Base-by-base conservation (phyloP, 441 rosid species). In the Kokia cookei region DNA sequence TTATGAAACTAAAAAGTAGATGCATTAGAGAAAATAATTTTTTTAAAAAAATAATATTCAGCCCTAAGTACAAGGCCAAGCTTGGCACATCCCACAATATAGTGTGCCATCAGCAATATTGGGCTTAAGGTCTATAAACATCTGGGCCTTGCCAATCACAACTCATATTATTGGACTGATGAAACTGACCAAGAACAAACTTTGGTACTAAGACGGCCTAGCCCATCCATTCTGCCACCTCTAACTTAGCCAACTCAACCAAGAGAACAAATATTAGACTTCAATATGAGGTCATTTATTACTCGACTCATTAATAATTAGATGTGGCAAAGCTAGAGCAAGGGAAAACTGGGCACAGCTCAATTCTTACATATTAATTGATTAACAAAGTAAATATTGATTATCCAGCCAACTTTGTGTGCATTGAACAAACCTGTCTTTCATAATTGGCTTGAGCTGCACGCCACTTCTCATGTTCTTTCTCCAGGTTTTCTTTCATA, bases 371-470 rank as follows among this genome's bases (percentile, higher is more conserved):
- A 60, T 40, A 29, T 32, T 29, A 45, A 50, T 50, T 15, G 40
- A 8, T 48, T 53, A 53, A 69, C 61, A 54, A 69, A 32, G 61
- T 69, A 32, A 11, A 53, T 15, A 32, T 68, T 32, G 13, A 32
- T 32, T n/a, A 22, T 19, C 61, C 27, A 51, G 60, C 3, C 72
- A 51, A 32, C n/a, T n/a, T 11, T 32, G 27, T 29, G 47, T 17
- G n/a, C 61, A 32, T 45, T n/a, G 62, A 76, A 75, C 69, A 45
- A 78, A 96, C 99, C 98, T 96, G 99, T 87, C 97, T 86, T 87
- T 96, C 99, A 76, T 96, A 96, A 79, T 96, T 96, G 70, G 89
- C 84, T 80, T 94, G 97, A 75, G 97, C 91, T 78, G 85, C 70
- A 64, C 89, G 89, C 93, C 98, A 89, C 74, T 87, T 83, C 77